A percentile compares a stretch with the other conserved stretches of the same genome.
Conservation (phyloP, 2,329 filamentous ascomycete species). For the Aspergillus fijiensis region DNA sequence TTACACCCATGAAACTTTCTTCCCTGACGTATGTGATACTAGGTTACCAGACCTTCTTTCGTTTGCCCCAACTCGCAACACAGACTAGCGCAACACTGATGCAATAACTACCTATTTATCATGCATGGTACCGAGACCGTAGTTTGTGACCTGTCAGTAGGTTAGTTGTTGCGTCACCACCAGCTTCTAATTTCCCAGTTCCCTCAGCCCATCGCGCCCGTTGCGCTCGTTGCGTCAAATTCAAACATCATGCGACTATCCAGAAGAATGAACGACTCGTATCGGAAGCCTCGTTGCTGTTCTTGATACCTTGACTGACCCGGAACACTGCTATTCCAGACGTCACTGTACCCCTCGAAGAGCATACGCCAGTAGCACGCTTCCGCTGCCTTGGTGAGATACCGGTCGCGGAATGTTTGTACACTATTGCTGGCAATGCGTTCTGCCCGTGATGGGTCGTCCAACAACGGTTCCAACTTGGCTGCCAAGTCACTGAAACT, state of each 20-base stretch:
- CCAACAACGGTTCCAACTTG: slow-evolving; percentile 37
- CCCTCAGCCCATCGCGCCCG: background rate
- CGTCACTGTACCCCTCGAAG: slow-evolving; percentile 32
- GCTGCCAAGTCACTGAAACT: slow-evolving; percentile 56
- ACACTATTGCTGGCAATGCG: slow-evolving; percentile 49
- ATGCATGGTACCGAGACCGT: background rate
- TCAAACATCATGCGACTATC: slow-evolving; percentile 27
- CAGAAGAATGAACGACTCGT: slow-evolving; percentile 32
- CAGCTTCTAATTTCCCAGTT: background rate
- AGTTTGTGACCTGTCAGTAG: background rate
- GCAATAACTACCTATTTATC: background rate
- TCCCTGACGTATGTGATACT: background rate
- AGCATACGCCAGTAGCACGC: slow-evolving; percentile 53
- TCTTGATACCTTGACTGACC: slow-evolving; percentile 8
- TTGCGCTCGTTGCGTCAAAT: slow-evolving; percentile 11
- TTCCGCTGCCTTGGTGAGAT: slow-evolving; percentile 51
- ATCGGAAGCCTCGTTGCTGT: slow-evolving; percentile 24
- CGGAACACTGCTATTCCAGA: slow-evolving; percentile 22
- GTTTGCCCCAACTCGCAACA: background rate
- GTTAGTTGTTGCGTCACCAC: background rate
- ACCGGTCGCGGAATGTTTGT: slow-evolving; percentile 48
- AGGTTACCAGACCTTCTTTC: background rate
- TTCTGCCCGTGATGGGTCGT: slow-evolving; percentile 38
- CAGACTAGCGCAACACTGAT: background rate
- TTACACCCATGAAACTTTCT: background rate